A percentile compares a stretch with the other conserved stretches of the same genome.
These are phyloP conservation scores for Penicillium turbatum DNA, from an alignment of 495 filamentous ascomycete species.

Conservation along the genomic window DNA sequence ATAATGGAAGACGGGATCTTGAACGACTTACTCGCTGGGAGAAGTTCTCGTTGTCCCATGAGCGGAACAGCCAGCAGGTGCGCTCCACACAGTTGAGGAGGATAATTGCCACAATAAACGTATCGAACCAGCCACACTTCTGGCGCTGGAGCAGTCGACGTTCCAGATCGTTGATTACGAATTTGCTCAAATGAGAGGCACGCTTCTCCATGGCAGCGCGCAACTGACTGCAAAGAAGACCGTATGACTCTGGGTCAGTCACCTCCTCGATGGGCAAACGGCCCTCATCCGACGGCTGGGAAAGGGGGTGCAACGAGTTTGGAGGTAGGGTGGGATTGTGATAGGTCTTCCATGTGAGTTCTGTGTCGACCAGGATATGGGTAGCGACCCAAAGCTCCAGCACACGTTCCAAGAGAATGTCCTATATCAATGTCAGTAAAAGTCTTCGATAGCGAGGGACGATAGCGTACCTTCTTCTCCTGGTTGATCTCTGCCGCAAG, in stretches of 20 bases:
- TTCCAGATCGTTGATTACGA: slow-evolving; percentile 71
- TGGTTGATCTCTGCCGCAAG: slow-evolving; percentile 52
- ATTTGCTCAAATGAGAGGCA: slow-evolving; percentile 59
- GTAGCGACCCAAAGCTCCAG: slow-evolving; percentile 75
- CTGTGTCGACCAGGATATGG: slow-evolving; percentile 65
- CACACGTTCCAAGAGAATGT: slow-evolving; percentile 59
- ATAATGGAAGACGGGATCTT: background rate
- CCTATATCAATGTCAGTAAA: slow-evolving; percentile 29
- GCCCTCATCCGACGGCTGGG: slow-evolving; percentile 40
- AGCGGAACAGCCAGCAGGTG: slow-evolving; percentile 76
- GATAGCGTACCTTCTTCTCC: slow-evolving; percentile 45
- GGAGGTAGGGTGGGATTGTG: slow-evolving; percentile 46
- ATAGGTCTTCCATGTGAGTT: slow-evolving; percentile 61
- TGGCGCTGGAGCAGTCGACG: slow-evolving; percentile 66
- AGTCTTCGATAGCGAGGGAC: background rate
- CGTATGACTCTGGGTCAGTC: slow-evolving; percentile 44
- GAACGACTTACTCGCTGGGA: slow-evolving; percentile 31
- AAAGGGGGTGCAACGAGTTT: slow-evolving; percentile 37
- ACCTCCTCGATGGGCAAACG: slow-evolving; percentile 43
- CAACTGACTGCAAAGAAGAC: slow-evolving; percentile 63
- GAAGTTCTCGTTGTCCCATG: slow-evolving; percentile 60
- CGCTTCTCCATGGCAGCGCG: slow-evolving; percentile 70
- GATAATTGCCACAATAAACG: slow-evolving; percentile 68
- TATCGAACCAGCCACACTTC: slow-evolving; percentile 67
- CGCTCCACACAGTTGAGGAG: slow-evolving; percentile 78